phyloP scores from a whole-genome alignment of 2,329 filamentous ascomycete genomes.

The Epichloe gansuensis region DNA sequence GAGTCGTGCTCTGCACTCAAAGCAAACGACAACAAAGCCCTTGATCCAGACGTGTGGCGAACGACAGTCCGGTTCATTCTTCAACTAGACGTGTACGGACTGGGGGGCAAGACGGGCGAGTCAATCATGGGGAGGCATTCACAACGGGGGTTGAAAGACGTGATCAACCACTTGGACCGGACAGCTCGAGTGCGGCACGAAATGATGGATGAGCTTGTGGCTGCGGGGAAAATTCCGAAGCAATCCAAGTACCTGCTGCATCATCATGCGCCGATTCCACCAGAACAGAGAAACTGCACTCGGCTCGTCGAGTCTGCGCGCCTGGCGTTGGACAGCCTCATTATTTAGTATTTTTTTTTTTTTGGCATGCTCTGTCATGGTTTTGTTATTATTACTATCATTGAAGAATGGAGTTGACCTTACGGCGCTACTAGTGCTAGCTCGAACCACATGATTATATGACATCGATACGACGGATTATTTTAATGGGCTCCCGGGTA shows the following conservation, averaged over 20 bases:
- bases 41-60: constrained; percentile 43
- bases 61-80: constrained; percentile 39
- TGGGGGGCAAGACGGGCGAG: constrained; percentile 16
- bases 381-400: too few relatives aligned
- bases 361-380: too few relatives aligned
- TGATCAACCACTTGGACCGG: constrained; percentile 40
- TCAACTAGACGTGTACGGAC: constrained; percentile 44
- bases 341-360: constrained; percentile 23
- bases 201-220: constrained; percentile 32
- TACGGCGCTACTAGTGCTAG: too few relatives aligned
- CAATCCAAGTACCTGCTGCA: constrained; percentile 16
- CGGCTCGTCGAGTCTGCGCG: constrained; percentile 42
- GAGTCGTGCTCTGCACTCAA: constrained; percentile 13
- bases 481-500: too few relatives aligned
- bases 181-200: constrained; percentile 35
- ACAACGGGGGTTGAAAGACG: constrained; percentile 40
- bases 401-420: too few relatives aligned
- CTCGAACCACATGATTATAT: too few relatives aligned
- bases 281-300: constrained; percentile 30
- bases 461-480: too few relatives aligned
- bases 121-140: constrained; percentile 10
- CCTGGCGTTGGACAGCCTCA: constrained; percentile 37
- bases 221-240: constrained; percentile 21
- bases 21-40: constrained; percentile 24
- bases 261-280: constrained; percentile 15